Evolutionary conservation across 2,329 filamentous ascomycete species (phyloP).

Genomic region (Chalaropsis ovoidea): DNA sequence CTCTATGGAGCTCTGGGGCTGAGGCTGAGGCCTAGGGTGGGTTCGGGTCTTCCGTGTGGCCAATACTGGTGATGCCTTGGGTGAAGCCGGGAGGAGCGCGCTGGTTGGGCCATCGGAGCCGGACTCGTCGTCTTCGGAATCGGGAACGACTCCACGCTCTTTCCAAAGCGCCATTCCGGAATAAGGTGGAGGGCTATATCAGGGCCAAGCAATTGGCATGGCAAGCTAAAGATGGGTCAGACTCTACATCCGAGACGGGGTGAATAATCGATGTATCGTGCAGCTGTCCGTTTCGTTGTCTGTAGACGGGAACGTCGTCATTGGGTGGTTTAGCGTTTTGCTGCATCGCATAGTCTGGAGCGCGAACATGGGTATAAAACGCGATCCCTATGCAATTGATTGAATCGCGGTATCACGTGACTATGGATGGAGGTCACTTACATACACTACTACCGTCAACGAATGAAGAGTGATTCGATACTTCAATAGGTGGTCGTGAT

Average conservation of each 20-base stretch:
- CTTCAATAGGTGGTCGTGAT: neutral
- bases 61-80: neutral
- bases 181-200: neutral
- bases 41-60: neutral
- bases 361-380: conserved; percentile 6
- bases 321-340: neutral
- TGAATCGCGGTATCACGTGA: conserved; percentile 25
- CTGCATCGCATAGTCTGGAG: neutral
- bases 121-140: conserved; percentile 43
- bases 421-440: too few species aligned
- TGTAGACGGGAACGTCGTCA: neutral
- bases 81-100: conserved; percentile 10
- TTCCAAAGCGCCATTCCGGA: conserved; percentile 40
- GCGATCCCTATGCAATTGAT: conserved; percentile 20
- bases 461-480: too few species aligned
- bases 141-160: conserved; percentile 42
- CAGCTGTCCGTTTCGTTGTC: neutral
- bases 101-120: conserved; percentile 35
- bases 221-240: neutral
- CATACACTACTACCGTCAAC: neutral
- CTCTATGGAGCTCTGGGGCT: conserved; percentile 10
- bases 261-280: neutral
- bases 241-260: neutral
- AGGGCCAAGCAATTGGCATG: neutral
- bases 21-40: neutral